Percentiles rank a stretch among this genome's conserved stretches.
Evolutionary conservation across 306 rosid genomes (phyloP).

Genomic region (Fragaria nilgerrensis): DNA sequence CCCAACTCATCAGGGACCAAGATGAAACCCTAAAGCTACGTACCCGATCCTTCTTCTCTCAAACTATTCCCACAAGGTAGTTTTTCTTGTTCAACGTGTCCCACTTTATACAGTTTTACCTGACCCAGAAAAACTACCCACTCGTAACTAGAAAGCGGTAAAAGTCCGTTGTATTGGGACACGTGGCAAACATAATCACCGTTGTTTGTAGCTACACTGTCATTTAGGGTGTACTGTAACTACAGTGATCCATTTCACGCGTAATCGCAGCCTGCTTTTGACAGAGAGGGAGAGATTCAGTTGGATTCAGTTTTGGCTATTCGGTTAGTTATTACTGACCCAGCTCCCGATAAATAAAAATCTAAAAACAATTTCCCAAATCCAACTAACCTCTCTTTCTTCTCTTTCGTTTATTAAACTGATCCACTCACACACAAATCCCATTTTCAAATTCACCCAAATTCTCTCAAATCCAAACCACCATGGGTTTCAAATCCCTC

Average conservation of each 20-base stretch:
- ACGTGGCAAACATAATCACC: not conserved
- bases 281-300: not conserved
- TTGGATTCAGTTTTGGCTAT: not conserved
- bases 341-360: not conserved
- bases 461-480: not conserved
- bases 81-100: not conserved
- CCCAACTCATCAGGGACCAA: no score
- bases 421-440: not conserved
- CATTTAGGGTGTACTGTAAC: not conserved
- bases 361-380: not conserved
- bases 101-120: not conserved
- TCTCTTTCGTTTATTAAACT: not conserved
- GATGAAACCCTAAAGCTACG: no score
- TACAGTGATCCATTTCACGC: not conserved
- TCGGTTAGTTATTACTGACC: not conserved
- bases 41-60: no score
- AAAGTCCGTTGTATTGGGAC: no score
- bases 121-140: no score
- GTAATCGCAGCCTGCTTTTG: not conserved
- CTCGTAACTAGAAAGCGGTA: no score
- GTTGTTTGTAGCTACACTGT: not conserved
- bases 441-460: not conserved
- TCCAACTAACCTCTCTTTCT: not conserved
- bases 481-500: constrained; percentile 67
- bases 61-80: no score